These are phyloP conservation scores for Selaginella moellendorffii DNA, from an alignment of 75 land plant genomes.

Conservation along the genomic window DNA sequence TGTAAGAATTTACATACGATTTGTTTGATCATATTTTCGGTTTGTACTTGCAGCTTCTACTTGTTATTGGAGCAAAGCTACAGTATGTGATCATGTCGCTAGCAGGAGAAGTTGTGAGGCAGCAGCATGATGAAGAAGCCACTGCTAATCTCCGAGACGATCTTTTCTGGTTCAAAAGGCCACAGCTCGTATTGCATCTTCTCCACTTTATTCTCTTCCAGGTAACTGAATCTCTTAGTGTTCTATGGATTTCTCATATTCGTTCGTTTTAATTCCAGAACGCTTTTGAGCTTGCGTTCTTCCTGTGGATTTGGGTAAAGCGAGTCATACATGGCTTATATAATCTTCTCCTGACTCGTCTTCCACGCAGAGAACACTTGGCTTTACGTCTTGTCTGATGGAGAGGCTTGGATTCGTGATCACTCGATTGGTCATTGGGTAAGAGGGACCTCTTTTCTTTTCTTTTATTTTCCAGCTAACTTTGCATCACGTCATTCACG, in stretches of 20 bases:
- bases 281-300: slow-evolving; percentile 72
- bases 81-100: slow-evolving; percentile 49
- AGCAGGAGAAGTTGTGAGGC: slow-evolving; percentile 34
- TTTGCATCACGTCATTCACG: neutral
- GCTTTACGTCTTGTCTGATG: slow-evolving; percentile 38
- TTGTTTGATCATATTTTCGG: neutral
- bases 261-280: slow-evolving; percentile 29
- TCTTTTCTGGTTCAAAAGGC: slow-evolving; percentile 72
- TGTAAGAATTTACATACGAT: slow-evolving; percentile 29
- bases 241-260: neutral
- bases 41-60: slow-evolving; percentile 33
- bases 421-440: slow-evolving; percentile 47
- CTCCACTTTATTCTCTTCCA: slow-evolving; percentile 71
- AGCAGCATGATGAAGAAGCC: slow-evolving; percentile 48
- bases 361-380: slow-evolving; percentile 50
- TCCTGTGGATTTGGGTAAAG: slow-evolving; percentile 79
- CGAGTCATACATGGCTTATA: neutral
- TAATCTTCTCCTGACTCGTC: slow-evolving; percentile 7
- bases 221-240: slow-evolving; percentile 25
- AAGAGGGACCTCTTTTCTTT: slow-evolving; percentile 6
- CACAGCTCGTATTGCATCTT: slow-evolving; percentile 39
- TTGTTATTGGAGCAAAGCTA: slow-evolving; percentile 74
- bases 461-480: neutral
- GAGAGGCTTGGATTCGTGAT: slow-evolving; percentile 20
- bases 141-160: slow-evolving; percentile 43